A percentile compares a stretch with the other conserved stretches of the same genome.
Evolutionary conservation across 768 basidiomycete species (phyloP).

Genomic region (Termitomyces sp.): DNA sequence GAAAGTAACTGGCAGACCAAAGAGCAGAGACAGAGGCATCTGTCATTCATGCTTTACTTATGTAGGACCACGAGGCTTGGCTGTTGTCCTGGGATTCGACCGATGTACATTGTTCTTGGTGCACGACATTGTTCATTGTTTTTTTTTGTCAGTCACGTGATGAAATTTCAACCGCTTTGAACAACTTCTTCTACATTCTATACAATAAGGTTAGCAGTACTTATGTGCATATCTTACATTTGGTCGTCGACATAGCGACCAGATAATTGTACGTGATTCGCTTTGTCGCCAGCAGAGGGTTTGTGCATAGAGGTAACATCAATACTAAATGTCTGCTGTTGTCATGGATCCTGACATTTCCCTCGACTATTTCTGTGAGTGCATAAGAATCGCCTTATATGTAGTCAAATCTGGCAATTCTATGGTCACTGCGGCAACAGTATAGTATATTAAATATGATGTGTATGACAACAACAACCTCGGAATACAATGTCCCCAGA

Average conservation of each 20-base stretch:
- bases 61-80: background rate
- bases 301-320: background rate
- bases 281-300: background rate
- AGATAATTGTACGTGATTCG: background rate
- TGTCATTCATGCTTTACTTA: background rate
- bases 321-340: background rate
- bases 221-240: background rate
- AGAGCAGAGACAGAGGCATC: background rate
- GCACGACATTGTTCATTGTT: conserved; percentile 1
- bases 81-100: background rate
- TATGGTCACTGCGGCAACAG: no score
- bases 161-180: background rate
- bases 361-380: background rate
- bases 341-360: background rate
- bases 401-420: background rate
- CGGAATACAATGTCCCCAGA: conserved; percentile 15
- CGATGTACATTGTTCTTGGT: conserved; percentile 1
- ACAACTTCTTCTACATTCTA: background rate
- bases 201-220: background rate
- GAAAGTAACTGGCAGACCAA: background rate
- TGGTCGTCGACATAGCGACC: background rate
- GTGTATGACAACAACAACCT: conserved; percentile 5
- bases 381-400: background rate
- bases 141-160: conserved; percentile 1
- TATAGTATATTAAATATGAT: background rate